A percentile compares a stretch with the other conserved stretches of the same genome.
Conservation (phyloP, 768 basidiomycete species). For the Mycena belliarum region DNA sequence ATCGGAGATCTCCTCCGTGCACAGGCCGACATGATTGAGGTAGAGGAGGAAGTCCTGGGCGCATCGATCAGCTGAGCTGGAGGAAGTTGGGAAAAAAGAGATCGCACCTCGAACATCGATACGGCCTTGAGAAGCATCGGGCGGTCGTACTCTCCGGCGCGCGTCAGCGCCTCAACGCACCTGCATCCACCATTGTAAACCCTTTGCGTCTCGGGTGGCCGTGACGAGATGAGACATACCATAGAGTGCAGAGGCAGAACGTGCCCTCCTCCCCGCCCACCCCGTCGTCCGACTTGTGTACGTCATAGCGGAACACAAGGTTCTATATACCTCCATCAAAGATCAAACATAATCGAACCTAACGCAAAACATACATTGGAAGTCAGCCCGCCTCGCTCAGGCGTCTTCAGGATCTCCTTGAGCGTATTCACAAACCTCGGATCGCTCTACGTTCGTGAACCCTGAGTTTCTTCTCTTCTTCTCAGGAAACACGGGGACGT, state of each 20-base stretch:
- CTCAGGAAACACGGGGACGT: constrained; percentile 27
- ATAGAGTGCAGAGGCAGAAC: constrained; percentile 86
- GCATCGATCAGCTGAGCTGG: no score
- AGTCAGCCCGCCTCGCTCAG: constrained; percentile 88
- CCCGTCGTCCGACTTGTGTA: constrained; percentile 82
- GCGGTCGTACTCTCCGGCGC: constrained; percentile 80
- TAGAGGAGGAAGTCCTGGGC: constrained; percentile 70
- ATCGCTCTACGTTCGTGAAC: constrained; percentile 56
- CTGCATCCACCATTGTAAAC: constrained; percentile 34
- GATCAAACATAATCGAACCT: neutral
- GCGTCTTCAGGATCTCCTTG: constrained; percentile 79
- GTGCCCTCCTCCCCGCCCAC: constrained; percentile 96
- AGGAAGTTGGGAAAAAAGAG: neutral
- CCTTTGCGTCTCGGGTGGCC: neutral
- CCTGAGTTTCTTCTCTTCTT: neutral
- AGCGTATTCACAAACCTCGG: constrained; percentile 87
- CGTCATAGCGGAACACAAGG: constrained; percentile 89
- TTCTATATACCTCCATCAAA: constrained; percentile 43
- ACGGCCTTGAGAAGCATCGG: constrained; percentile 66
- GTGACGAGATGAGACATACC: constrained; percentile 41
- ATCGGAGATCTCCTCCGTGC: constrained; percentile 83
- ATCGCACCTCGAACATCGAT: constrained; percentile 84
- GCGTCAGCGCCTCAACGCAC: constrained; percentile 87
- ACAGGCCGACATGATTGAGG: constrained; percentile 85
- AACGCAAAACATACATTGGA: constrained; percentile 60